Base-by-base conservation (phyloP, 768 basidiomycete species). In the Pleurotus eryngii region DNA sequence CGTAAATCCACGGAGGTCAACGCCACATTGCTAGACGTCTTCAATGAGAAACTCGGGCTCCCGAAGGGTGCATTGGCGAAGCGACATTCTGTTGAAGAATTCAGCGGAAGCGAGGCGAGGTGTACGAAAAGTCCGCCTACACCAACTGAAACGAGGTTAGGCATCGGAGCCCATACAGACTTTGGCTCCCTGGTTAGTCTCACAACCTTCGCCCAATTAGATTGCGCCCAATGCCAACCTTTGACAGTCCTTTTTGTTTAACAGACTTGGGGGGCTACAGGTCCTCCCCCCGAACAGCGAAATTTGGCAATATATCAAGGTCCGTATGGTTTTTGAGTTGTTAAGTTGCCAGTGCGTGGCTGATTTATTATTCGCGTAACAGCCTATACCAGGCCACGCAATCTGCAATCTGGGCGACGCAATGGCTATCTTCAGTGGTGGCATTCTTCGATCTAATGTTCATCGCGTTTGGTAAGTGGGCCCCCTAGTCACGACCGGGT, bases 51-150 rank as follows among this genome's bases (percentile, higher is more conserved):
- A 45, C 74, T 89, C 1, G 80, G 78, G 1, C 70, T 90, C 3
- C 81, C 82, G 0, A 53, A 67, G 2, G 84, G 82, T 3, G 69
- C 75, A 0, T 68, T 89, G 3, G 62, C 69, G 4, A 64, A 63
- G 1, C 67, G 74, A 17, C 86, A 89, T 63, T 57, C 67, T 3
- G 48, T 57, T 3, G 72, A 66, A 3, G 81, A 82, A 45, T 68
- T 65, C 38, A 86, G 82, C 49, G 81, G 81, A 4, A 81, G 83
- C 59, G 86, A 89, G 62, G 72, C 81, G 0, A 74, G 87, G 9
- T 65, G 81, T 7, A 83, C 81, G 59, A 81, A 69, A 63, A 81
- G 74, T 30, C 78, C 82, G 0, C 76, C 75, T 0, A 70, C 64
- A 56, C 67, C 69, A 1, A 62, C 60, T 0, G 65, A 69, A 15